These are phyloP conservation scores for Trypanosoma theileri DNA, from an alignment of 208 protist species.

Conservation along the genomic window DNA sequence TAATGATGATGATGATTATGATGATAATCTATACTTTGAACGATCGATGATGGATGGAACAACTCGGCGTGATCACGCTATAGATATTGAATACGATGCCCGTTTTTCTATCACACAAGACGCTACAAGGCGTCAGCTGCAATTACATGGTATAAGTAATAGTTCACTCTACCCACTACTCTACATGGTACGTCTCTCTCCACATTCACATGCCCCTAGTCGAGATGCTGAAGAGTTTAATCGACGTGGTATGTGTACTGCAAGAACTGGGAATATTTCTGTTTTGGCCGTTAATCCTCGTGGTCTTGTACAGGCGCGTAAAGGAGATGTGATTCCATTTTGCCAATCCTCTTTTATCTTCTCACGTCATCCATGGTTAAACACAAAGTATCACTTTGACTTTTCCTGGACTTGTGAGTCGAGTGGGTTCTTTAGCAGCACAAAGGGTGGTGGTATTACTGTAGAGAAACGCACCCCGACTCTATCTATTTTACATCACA, in stretches of 20 bases:
- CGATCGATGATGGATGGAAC: too few species aligned
- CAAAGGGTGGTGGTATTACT: constrained; percentile 31
- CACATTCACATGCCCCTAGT: constrained; percentile 15
- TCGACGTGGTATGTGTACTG: constrained; percentile 62
- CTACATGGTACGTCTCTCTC: constrained; percentile 42
- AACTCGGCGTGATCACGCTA: neutral
- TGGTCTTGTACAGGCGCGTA: constrained; percentile 46
- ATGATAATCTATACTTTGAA: too few species aligned
- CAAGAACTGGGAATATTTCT: constrained; percentile 35
- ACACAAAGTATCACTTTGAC: constrained; percentile 63
- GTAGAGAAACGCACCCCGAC: constrained; percentile 47
- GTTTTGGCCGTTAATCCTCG: constrained; percentile 62
- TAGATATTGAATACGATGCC: constrained; percentile 4
- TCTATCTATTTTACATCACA: constrained; percentile 51
- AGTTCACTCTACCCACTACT: constrained; percentile 36
- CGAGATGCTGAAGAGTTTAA: constrained; percentile 55
- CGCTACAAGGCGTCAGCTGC: neutral
- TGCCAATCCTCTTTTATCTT: constrained; percentile 69
- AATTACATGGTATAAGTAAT: constrained; percentile 11
- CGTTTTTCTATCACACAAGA: neutral
- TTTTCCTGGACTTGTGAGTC: constrained; percentile 64
- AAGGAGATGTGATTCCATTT: constrained; percentile 61
- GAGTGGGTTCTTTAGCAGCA: neutral
- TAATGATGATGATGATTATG: neutral
- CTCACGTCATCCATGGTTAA: constrained; percentile 68